Evolutionary conservation across 257 asterid genomes (phyloP), one percentile per base, ranked within the genome.

Genomic region (Gynochthodes officinalis): DNA sequence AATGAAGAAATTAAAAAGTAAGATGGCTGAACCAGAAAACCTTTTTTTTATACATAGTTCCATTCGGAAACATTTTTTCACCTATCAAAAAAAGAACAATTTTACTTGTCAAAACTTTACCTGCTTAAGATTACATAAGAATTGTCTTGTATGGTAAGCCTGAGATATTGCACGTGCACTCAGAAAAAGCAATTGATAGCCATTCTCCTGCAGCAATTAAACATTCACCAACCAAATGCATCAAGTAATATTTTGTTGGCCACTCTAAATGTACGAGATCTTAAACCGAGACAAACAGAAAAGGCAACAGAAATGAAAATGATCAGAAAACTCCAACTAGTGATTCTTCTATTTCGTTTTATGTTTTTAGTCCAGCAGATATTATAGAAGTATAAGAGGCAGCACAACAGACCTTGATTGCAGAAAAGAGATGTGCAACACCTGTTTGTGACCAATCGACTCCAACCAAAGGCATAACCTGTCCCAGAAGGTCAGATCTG

Each of bases 361-460:
- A 44, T 37, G n/a, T n/a, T 75, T 42, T 19, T 40, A 28, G 40
- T 28, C 66, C 40, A 44, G 46, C 18, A 16, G 32, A 75, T 21
- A 16, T 50, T 57, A 44, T 35, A 40, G 40, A 4, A 23, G 65
- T 28, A 10, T 0, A 60, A 50, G 59, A 74, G 39, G 67, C 42
- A 9, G 19, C 8, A 60, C 14, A 53, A 69, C 70, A 49, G 68
- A 94, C 99, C 98, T 92, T 92, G 86, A 95, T 92, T 71, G 99
- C 96, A n/a, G 99, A 84, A 82, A 94, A 94, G 76, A 94, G 95
- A 88, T 94, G 87, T 9, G 94, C 88, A 64, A 95, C 99, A 66
- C 98, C 98, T 46, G 89, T 86, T 78, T 95, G 98, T 12, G 94
- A 90, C 99, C 99, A 95, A 84, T 95, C 99, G 83, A 88, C 86